A percentile compares a stretch with the other conserved stretches of the same genome.
Conservation (phyloP, 495 filamentous ascomycete genomes). For the Penicillium odoratum region DNA sequence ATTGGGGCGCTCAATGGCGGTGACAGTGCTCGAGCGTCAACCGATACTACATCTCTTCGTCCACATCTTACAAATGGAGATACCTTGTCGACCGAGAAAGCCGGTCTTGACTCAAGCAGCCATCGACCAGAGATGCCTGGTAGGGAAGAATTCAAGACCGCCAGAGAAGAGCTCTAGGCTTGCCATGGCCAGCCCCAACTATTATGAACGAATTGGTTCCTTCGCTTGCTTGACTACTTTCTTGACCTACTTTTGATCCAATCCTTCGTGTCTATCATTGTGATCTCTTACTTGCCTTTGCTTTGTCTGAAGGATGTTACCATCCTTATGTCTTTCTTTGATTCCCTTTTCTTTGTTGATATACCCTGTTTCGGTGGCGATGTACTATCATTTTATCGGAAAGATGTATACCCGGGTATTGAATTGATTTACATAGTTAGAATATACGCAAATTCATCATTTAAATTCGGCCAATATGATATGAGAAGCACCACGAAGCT, state of each 20-base stretch:
- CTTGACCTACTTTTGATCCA: background rate
- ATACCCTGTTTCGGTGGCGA: conserved; percentile 2
- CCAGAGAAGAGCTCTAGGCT: conserved; percentile 19
- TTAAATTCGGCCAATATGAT: no score
- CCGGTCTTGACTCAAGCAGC: conserved; percentile 11
- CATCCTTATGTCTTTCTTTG: background rate
- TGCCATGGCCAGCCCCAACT: background rate
- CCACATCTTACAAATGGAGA: conserved; percentile 6
- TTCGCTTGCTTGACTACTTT: background rate
- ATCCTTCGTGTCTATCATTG: background rate
- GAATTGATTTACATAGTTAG: background rate
- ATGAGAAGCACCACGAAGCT: no score
- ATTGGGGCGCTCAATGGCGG: conserved; percentile 16
- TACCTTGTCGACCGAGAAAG: conserved; percentile 1
- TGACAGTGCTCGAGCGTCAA: conserved; percentile 27
- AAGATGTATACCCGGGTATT: background rate
- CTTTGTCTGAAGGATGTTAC: background rate
- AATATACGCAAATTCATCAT: background rate
- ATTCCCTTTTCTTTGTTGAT: background rate
- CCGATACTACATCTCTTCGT: conserved; percentile 30
- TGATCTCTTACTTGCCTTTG: background rate
- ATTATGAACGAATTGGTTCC: background rate
- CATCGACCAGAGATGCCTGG: conserved; percentile 35
- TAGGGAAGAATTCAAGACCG: conserved; percentile 31
- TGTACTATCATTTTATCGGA: background rate